Evolutionary conservation across 768 basidiomycete species (phyloP).

Genomic region (Russula sp.): DNA sequence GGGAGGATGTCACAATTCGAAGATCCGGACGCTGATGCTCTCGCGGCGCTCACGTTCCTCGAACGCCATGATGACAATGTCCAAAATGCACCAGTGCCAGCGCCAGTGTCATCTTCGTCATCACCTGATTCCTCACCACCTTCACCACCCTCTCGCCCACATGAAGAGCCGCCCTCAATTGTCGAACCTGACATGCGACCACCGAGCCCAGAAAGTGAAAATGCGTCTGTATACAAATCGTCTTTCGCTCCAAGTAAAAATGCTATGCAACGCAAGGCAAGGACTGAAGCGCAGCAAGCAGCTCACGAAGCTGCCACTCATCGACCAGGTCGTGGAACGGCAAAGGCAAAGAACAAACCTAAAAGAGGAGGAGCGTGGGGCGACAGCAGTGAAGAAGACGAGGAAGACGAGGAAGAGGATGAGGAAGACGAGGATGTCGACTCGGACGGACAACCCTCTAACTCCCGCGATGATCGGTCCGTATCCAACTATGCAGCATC

Average conservation of each 20-base stretch:
- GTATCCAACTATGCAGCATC: slow-evolving; percentile 25
- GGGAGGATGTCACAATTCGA: slow-evolving; percentile 34
- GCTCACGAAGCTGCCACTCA: slow-evolving; percentile 76
- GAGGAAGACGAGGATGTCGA: slow-evolving; percentile 65
- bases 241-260: slow-evolving; percentile 86
- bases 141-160: slow-evolving; percentile 35
- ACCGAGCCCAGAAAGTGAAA: slow-evolving; percentile 31
- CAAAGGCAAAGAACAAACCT: slow-evolving; percentile 43
- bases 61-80: slow-evolving; percentile 46
- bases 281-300: slow-evolving; percentile 77
- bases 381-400: slow-evolving; percentile 80
- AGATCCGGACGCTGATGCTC: slow-evolving; percentile 62
- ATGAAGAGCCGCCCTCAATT: slow-evolving; percentile 33
- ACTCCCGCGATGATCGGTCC: slow-evolving; percentile 28
- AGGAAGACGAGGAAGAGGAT: slow-evolving; percentile 68
- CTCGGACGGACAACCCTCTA: slow-evolving; percentile 50
- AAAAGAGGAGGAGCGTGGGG: slow-evolving; percentile 47
- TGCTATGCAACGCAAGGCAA: slow-evolving; percentile 81
- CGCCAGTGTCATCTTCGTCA: slow-evolving; percentile 31
- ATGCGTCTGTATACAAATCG: slow-evolving; percentile 57
- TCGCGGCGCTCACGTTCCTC: slow-evolving; percentile 77
- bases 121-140: slow-evolving; percentile 34
- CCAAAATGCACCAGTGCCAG: slow-evolving; percentile 25
- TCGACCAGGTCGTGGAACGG: slow-evolving; percentile 62
- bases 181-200: slow-evolving; percentile 35